phyloP scores from a whole-genome alignment of 2,329 filamentous ascomycete species.

The Penicillium sp. region DNA sequence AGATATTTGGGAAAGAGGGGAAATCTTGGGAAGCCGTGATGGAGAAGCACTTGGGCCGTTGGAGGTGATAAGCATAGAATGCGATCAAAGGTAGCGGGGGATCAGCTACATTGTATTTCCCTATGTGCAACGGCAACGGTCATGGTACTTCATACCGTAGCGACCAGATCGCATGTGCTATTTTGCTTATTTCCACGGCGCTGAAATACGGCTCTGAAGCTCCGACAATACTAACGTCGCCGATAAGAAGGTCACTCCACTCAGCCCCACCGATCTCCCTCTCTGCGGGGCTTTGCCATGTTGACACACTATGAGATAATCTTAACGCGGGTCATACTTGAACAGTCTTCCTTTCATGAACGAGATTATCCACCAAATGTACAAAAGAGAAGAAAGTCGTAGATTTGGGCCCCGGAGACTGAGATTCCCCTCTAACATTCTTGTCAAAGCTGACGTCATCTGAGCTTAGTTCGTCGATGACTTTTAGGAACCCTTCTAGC shows the following conservation, averaged over 20 bases:
- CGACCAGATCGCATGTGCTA: neutral
- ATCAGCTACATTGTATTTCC: neutral
- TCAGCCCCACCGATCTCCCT: constrained; percentile 4
- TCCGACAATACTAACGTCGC: neutral
- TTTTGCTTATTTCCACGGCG: neutral
- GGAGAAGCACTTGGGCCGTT: neutral
- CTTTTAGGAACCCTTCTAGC: too few relatives aligned
- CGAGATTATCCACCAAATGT: too few relatives aligned
- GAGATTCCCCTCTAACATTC: too few relatives aligned
- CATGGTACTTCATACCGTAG: neutral
- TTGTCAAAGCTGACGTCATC: neutral
- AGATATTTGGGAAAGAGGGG: neutral
- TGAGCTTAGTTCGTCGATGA: too few relatives aligned
- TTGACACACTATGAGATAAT: too few relatives aligned
- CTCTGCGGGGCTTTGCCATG: neutral
- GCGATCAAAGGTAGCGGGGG: neutral
- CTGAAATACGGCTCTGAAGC: neutral
- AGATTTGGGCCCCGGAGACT: too few relatives aligned
- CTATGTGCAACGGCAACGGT: too few relatives aligned
- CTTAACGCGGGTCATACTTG: neutral
- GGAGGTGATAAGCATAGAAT: neutral
- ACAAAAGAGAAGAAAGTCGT: too few relatives aligned
- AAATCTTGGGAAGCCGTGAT: neutral
- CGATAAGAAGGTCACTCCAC: constrained; percentile 5
- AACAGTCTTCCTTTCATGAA: neutral